Conservation (phyloP, 192 early-diverging fungal genomes). For the Kickxella alabastrina region DNA sequence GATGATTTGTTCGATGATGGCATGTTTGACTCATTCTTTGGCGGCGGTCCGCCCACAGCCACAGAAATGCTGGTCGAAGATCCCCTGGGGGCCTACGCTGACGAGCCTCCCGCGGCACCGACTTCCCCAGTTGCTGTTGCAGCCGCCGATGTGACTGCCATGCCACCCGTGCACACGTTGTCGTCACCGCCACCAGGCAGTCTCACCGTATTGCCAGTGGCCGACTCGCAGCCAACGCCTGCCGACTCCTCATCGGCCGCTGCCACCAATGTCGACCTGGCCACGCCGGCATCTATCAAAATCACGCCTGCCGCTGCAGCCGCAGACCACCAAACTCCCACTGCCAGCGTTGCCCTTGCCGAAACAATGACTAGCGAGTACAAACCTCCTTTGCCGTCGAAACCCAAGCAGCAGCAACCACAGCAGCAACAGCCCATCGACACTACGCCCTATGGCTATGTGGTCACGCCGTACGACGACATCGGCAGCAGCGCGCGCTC, state of each 20-base stretch:
- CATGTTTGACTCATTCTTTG: constrained; percentile 44
- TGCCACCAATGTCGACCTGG: constrained; percentile 16
- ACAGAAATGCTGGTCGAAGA: too few species aligned
- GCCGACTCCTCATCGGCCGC: constrained; percentile 11
- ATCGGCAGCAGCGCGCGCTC: constrained; percentile 18
- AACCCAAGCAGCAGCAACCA: too few species aligned
- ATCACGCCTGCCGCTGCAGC: constrained; percentile 24
- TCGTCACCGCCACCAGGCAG: constrained; percentile 42
- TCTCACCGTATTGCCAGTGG: constrained; percentile 12
- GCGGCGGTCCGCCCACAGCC: constrained; percentile 16
- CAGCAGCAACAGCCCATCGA: too few species aligned
- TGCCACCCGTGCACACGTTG: constrained; percentile 15
- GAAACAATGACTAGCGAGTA: too few species aligned
- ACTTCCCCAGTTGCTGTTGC: neutral
- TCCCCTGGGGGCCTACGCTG: too few species aligned
- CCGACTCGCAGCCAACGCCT: constrained; percentile 23
- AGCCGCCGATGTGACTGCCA: neutral
- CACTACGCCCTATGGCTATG: constrained; percentile 21
- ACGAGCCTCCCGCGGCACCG: neutral
- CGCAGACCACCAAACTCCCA: neutral
- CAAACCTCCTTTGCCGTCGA: neutral
- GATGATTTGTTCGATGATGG: constrained; percentile 44
- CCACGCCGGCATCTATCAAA: constrained; percentile 36
- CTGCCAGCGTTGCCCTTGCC: too few species aligned
- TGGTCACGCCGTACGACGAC: constrained; percentile 39